These are phyloP conservation scores for Acacia melanoxylon DNA, from an alignment of 306 rosid genomes.

Conservation along the genomic window DNA sequence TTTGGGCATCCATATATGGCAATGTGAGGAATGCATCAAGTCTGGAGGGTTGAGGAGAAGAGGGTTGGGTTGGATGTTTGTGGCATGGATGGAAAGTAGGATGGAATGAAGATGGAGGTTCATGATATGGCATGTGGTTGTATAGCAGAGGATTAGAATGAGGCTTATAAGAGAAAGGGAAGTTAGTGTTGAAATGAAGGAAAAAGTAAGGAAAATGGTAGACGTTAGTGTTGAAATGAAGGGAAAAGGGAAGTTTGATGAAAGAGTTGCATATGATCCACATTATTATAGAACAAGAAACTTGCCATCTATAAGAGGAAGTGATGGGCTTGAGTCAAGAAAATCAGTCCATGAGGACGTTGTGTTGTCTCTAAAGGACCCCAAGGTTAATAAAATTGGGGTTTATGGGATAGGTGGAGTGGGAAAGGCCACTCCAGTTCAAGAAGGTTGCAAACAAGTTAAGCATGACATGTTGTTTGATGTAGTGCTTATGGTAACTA, in stretches of 20 bases:
- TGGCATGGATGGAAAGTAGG: too few relatives aligned
- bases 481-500: neutral
- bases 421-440: neutral
- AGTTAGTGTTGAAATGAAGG: neutral
- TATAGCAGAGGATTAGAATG: too few relatives aligned
- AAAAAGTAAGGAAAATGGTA: conserved; percentile 10
- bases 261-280: neutral
- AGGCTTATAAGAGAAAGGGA: too few relatives aligned
- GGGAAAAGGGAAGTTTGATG: neutral
- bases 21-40: too few relatives aligned
- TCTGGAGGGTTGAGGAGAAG: too few relatives aligned
- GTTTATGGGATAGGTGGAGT: conserved; percentile 5
- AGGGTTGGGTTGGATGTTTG: too few relatives aligned
- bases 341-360: neutral
- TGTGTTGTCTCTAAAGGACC: neutral
- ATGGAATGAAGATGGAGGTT: too few relatives aligned
- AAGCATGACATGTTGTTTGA: conserved; percentile 2
- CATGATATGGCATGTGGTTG: too few relatives aligned
- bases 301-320: neutral
- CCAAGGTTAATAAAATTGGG: neutral
- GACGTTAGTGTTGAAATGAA: neutral
- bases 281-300: neutral
- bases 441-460: neutral
- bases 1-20: too few relatives aligned
- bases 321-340: neutral